Evolutionary conservation across 2,329 filamentous ascomycete species (phyloP).

Genomic region (Cryphonectria japonica): DNA sequence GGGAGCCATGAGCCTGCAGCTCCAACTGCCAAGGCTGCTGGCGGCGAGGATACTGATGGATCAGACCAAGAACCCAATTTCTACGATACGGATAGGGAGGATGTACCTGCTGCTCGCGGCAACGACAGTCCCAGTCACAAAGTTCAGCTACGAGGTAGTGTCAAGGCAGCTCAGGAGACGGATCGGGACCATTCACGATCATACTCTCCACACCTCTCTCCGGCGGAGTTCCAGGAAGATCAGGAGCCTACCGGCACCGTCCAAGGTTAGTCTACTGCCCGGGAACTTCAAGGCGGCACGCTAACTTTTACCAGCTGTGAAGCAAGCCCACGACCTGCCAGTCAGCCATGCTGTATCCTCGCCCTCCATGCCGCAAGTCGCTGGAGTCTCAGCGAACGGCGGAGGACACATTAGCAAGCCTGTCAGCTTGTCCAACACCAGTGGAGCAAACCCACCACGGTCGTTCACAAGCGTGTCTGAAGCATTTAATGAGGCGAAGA

Average conservation of each 20-base stretch:
- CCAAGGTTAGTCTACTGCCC: slow-evolving; percentile 5
- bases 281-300: neutral
- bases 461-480: slow-evolving; percentile 42
- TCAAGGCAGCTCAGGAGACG: slow-evolving; percentile 35
- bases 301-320: slow-evolving; percentile 9
- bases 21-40: slow-evolving; percentile 5
- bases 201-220: slow-evolving; percentile 57
- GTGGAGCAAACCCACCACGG: neutral
- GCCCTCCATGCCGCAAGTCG: neutral
- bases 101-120: slow-evolving; percentile 25
- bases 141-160: neutral
- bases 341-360: neutral
- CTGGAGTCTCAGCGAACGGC: neutral
- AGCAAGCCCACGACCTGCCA: neutral
- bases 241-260: neutral
- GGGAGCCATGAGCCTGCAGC: slow-evolving; percentile 2
- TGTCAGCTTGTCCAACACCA: neutral
- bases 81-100: slow-evolving; percentile 37
- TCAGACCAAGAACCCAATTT: slow-evolving; percentile 34
- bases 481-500: slow-evolving; percentile 63
- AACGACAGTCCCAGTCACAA: slow-evolving; percentile 28
- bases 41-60: slow-evolving; percentile 3
- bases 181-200: slow-evolving; percentile 53
- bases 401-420: neutral
- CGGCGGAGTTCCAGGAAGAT: slow-evolving; percentile 48